These are phyloP conservation scores for Davidsoniella neocaledoniae DNA, from an alignment of 2,329 filamentous ascomycete genomes.

Conservation along the genomic window DNA sequence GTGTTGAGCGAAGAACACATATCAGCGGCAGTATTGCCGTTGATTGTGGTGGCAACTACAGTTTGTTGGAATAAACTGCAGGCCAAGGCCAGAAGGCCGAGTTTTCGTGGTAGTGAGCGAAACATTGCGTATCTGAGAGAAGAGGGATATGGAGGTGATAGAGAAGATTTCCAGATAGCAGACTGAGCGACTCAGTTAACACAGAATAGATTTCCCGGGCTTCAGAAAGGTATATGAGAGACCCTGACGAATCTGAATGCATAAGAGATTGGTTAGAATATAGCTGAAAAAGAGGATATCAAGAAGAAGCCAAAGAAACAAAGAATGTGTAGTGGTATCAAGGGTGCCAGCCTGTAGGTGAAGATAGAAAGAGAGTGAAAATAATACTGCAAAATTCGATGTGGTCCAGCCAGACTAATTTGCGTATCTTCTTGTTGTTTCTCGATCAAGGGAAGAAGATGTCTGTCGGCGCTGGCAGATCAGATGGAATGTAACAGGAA, in stretches of 20 bases:
- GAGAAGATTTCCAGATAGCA: neutral
- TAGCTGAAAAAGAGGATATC: neutral
- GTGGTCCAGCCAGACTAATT: no score
- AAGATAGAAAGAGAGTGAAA: neutral
- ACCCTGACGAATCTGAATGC: no score
- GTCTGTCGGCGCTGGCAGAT: no score
- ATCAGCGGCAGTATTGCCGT: slow-evolving; percentile 13
- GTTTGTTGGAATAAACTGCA: neutral
- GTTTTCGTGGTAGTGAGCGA: neutral
- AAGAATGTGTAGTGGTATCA: neutral
- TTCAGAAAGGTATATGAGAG: no score
- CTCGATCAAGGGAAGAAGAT: no score
- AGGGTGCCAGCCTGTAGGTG: neutral
- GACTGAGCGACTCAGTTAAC: no score
- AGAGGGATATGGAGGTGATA: neutral
- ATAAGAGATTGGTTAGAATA: neutral
- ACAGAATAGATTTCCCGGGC: no score
- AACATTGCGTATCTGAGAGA: slow-evolving; percentile 1
- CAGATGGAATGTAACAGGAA: no score
- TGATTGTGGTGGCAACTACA: neutral
- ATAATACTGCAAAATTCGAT: no score
- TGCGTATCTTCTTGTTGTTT: no score
- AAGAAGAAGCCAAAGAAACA: neutral
- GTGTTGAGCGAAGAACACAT: slow-evolving; percentile 16
- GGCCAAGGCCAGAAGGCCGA: neutral